These are phyloP conservation scores for Corymbia citriodora DNA, from an alignment of 441 rosid species.

Conservation along the genomic window DNA sequence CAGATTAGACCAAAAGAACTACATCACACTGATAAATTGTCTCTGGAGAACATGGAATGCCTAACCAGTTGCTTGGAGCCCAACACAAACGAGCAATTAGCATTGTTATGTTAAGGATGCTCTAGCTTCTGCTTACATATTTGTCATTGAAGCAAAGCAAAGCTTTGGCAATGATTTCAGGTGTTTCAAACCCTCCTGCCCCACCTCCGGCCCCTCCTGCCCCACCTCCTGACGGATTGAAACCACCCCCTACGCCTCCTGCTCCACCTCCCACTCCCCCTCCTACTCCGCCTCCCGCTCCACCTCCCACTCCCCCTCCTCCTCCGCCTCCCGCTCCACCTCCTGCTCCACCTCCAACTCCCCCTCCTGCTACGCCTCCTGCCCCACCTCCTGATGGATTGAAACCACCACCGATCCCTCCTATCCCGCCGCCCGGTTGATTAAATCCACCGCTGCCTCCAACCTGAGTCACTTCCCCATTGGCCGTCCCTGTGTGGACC, in stretches of 20 bases:
- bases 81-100: background rate
- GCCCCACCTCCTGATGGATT: background rate
- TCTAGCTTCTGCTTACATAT: constrained; percentile 31
- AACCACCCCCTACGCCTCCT: background rate
- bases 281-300: constrained; percentile 1
- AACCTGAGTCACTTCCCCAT: constrained; percentile 6
- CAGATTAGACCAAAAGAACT: background rate
- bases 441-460: constrained; percentile 6
- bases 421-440: background rate
- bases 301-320: background rate
- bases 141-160: constrained; percentile 65
- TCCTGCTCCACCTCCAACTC: background rate
- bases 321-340: background rate
- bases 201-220: background rate
- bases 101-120: background rate
- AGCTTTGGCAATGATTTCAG: constrained; percentile 59
- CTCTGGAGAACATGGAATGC: background rate
- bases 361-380: background rate
- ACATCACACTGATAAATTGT: background rate
- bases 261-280: background rate
- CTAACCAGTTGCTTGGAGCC: background rate
- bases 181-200: background rate
- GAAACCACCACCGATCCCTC: background rate
- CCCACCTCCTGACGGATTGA: background rate
- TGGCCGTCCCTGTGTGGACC: background rate